Base-by-base conservation (phyloP, 2,329 filamentous ascomycete species). In the Diaporthe sp. region DNA sequence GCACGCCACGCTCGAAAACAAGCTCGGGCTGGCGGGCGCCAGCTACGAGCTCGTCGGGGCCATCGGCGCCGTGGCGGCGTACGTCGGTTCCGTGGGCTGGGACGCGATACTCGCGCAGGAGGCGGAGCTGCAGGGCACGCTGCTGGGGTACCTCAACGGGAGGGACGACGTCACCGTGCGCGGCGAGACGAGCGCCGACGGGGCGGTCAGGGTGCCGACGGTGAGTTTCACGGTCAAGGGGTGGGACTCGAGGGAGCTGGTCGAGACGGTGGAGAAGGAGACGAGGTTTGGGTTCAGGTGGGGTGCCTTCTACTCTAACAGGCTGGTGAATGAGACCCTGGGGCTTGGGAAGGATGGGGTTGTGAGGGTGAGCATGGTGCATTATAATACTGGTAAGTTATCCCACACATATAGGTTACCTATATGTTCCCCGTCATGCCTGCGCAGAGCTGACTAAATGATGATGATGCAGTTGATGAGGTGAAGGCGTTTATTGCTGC, bases 21-120 rank as follows among this genome's bases (percentile, higher is more conserved):
- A 94, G 81, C 85, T 95, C 9, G 92, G 90, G 1, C 88, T 94
- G 1, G 92, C 93, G 0, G 93, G 88, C 0, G 90, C 90, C 5
- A 93, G 89, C 83, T 95, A 96, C 82, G 94, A 96, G 83, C 87
- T 94, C 28, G 87, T 91, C 0, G 88, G 92, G 51, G 86, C 88
- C 0, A 87, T 96, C 17, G 91, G 93, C 0, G 82, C 86, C 0
- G 89, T 95, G 1, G 85, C 90, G 0, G 83, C 87, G 0, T 95
- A 95, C 78, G 87, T 95, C n/a, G 67, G 55, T 4, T 37, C 49
- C 61, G 42, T 75, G n/a, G 80, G 75, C 6, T 92, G 88, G 89
- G 82, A 83, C 0, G 83, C 83, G 6, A 90, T 93, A 53, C 84
- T 86, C 1, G 82, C 82, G 74, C 90, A 93, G 70, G 92, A 94